Base-by-base conservation (phyloP, 2,329 filamentous ascomycete species). In the Fusarium haematococcum region DNA sequence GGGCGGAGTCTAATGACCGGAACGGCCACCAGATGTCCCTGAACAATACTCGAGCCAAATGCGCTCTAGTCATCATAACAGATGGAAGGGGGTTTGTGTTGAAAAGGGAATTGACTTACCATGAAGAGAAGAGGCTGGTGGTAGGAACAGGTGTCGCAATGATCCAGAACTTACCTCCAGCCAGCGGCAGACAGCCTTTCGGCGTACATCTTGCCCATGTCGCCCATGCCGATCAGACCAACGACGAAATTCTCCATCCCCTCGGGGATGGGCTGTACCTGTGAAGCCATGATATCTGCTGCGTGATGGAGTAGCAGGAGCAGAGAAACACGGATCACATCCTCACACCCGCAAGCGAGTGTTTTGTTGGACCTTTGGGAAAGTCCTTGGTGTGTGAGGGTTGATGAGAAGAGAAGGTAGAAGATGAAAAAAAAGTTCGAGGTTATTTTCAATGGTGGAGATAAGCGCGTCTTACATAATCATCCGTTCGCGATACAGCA, bases 21-120 rank as follows among this genome's bases (percentile, higher is more conserved):
- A 98, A 91, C 93, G 92, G 88, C 85, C 86, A 85, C 87, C 87
- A 87, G 87, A 85, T 84, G 84, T 82, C 86, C 85, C 86, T 88
- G 86, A 85, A 87, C 91, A 91, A 95, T 97, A 89, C 96, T 98
- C 96, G 95, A 98, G 96, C 96, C 96, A 98, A 98, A 98, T 98
- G 96, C 96, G 95, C 96, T 98, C 96, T 96, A 95, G 96, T 98
- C 96, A 98, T 98, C 96, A 97, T 95, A 83, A 83, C 80, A 69
- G 65, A 80, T 74, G 67, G 70, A 68, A 59, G 45, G 63, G 27
- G 37, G 20, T 39, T 6, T 27, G 58, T 41, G 39, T 16, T 64
- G 61, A 23, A 65, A 58, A 67, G 35, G 64, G 71, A 67, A 30
- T 30, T 63, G 63, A 82, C 79, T 72, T 75, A 77, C 75, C 73